A percentile compares a stretch with the other conserved stretches of the same genome.
Evolutionary conservation across 176 grass and related monocot genomes (phyloP).

Genomic region (Chrysopogon serrulatus): DNA sequence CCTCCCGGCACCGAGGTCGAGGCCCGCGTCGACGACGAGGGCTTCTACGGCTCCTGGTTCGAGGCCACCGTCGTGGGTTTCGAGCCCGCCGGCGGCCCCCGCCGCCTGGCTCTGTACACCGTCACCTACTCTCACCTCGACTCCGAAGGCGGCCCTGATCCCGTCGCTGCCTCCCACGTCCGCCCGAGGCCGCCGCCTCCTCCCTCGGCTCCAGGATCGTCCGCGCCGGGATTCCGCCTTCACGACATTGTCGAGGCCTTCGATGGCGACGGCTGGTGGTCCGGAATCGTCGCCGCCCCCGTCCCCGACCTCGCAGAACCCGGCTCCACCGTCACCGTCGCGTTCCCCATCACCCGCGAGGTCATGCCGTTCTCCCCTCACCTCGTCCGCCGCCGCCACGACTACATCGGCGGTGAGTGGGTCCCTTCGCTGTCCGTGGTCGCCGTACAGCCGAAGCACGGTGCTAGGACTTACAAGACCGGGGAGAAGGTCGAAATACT

Average conservation of each 20-base stretch:
- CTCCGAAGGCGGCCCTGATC: slow-evolving; percentile 14
- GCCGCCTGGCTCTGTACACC: neutral
- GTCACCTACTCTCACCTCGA: slow-evolving; percentile 33
- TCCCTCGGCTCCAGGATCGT: neutral
- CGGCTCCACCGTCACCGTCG: neutral
- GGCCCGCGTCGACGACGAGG: slow-evolving; percentile 51
- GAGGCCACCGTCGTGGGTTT: slow-evolving; percentile 34
- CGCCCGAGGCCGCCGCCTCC: neutral
- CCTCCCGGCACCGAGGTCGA: slow-evolving; percentile 22
- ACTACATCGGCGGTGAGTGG: slow-evolving; percentile 37
- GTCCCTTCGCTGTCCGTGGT: neutral
- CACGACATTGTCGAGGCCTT: slow-evolving; percentile 55
- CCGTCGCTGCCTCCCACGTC: slow-evolving; percentile 7
- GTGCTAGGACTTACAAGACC: slow-evolving; percentile 8
- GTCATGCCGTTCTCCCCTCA: slow-evolving; percentile 10
- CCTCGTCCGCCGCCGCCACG: slow-evolving; percentile 24
- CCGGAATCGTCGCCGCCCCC: slow-evolving; percentile 29
- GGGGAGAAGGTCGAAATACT: slow-evolving; percentile 48
- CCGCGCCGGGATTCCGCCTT: neutral
- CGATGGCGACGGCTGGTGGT: slow-evolving; percentile 48
- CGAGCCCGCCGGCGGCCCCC: neutral
- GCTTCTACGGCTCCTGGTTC: slow-evolving; percentile 58
- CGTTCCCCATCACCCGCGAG: slow-evolving; percentile 52
- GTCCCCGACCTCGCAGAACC: neutral
- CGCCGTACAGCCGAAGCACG: neutral